Conservation (phyloP, 768 basidiomycete species). For the Mycena sanguinolenta region DNA sequence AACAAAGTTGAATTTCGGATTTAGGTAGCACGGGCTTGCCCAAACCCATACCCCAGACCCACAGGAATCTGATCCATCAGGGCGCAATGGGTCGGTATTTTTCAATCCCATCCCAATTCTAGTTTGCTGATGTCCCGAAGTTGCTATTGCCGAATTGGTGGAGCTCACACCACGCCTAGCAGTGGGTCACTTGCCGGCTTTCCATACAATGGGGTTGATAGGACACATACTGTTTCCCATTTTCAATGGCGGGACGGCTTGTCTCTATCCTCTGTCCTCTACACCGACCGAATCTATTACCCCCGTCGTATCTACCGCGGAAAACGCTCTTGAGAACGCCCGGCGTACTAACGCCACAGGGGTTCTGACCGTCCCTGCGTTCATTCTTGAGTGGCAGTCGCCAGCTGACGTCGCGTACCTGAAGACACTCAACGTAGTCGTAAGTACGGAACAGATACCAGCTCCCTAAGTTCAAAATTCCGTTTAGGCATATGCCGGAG, state of each 20-base stretch:
- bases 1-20: background rate
- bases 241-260: conserved; percentile 40
- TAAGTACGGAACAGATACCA: conserved; percentile 38
- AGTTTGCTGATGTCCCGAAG: background rate
- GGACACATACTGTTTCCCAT: conserved; percentile 49
- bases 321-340: conserved; percentile 54
- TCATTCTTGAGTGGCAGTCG: conserved; percentile 56
- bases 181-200: conserved; percentile 50
- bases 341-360: conserved; percentile 43
- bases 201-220: conserved; percentile 51
- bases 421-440: conserved; percentile 43
- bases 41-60: conserved; percentile 28
- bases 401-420: conserved; percentile 45
- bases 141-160: background rate
- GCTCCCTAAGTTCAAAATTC: conserved; percentile 36
- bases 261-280: conserved; percentile 49
- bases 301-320: conserved; percentile 54
- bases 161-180: conserved; percentile 17
- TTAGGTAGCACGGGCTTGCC: conserved; percentile 34
- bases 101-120: too few relatives aligned
- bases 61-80: conserved; percentile 15
- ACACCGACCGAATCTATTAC: conserved; percentile 33
- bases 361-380: conserved; percentile 53
- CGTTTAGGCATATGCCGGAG: conserved; percentile 50
- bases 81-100: conserved; percentile 4